These are phyloP conservation scores for Lathyrus aphaca DNA, from an alignment of 306 rosid species.

Conservation along the genomic window DNA sequence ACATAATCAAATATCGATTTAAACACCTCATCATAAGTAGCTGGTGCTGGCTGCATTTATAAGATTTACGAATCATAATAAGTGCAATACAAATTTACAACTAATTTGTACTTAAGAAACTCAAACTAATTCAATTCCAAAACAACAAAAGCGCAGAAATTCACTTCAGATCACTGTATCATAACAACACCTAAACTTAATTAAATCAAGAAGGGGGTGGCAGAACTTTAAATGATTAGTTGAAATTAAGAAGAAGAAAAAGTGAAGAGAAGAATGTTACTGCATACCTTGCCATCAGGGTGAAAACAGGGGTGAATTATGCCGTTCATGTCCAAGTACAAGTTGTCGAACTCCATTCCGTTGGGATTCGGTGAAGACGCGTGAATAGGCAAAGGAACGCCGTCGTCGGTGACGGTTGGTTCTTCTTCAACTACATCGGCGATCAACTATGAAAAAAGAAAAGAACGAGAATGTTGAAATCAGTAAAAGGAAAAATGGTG, in stretches of 20 bases:
- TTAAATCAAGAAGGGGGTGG: background rate
- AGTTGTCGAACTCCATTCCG: no score
- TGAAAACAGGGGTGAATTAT: no score
- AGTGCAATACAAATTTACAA: slow-evolving; percentile 6
- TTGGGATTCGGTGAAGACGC: no score
- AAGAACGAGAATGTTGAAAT: no score
- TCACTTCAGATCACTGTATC: background rate
- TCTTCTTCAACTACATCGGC: no score
- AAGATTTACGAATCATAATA: slow-evolving; percentile 14
- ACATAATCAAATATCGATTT: slow-evolving; percentile 74
- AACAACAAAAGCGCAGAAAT: background rate
- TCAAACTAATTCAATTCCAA: background rate
- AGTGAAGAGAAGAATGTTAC: background rate
- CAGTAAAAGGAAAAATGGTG: no score
- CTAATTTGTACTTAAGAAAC: background rate
- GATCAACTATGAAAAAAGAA: no score
- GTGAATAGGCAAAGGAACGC: no score
- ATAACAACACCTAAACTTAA: background rate
- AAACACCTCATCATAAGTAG: slow-evolving; percentile 79
- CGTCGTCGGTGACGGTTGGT: no score
- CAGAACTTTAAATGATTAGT: background rate
- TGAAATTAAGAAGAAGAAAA: background rate
- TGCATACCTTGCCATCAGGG: slow-evolving; percentile 81
- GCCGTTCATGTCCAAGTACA: no score
- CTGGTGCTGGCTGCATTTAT: slow-evolving; percentile 75